Conservation (phyloP, 768 basidiomycete genomes). For the Galerina sulciceps region DNA sequence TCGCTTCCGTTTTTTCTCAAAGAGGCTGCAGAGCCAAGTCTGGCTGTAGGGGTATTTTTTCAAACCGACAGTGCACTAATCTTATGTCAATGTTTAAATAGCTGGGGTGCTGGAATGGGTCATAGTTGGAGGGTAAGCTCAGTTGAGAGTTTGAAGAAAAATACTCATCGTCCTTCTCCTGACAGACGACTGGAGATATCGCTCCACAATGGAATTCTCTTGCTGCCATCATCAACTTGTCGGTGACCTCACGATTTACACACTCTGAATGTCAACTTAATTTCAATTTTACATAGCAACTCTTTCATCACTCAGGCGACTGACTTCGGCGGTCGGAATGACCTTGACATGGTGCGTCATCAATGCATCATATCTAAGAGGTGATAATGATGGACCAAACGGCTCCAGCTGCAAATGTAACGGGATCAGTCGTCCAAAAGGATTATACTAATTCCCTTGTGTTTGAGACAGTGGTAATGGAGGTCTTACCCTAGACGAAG, state of each 20-base stretch:
- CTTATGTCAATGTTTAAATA: conserved; percentile 6
- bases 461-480: conserved; percentile 58
- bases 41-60: conserved; percentile 15
- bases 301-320: conserved; percentile 68
- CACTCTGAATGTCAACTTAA: background rate
- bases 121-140: conserved; percentile 67
- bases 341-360: conserved; percentile 62
- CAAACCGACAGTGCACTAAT: background rate
- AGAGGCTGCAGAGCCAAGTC: conserved; percentile 16
- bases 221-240: conserved; percentile 64
- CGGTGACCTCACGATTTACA: background rate
- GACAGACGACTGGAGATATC: conserved; percentile 44
- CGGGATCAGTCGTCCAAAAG: background rate
- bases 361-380: too few relatives aligned
- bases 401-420: conserved; percentile 55
- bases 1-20: background rate
- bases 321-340: conserved; percentile 70
- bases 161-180: too few relatives aligned
- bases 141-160: too few relatives aligned
- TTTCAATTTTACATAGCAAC: conserved; percentile 48
- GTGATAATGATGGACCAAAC: too few relatives aligned
- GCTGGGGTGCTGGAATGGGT: conserved; percentile 59
- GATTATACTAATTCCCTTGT: background rate
- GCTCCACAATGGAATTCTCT: conserved; percentile 54
- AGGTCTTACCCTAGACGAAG: conserved; percentile 60